Conservation (phyloP, 2,329 filamentous ascomycete genomes). For the Aurifilum marmelostoma region DNA sequence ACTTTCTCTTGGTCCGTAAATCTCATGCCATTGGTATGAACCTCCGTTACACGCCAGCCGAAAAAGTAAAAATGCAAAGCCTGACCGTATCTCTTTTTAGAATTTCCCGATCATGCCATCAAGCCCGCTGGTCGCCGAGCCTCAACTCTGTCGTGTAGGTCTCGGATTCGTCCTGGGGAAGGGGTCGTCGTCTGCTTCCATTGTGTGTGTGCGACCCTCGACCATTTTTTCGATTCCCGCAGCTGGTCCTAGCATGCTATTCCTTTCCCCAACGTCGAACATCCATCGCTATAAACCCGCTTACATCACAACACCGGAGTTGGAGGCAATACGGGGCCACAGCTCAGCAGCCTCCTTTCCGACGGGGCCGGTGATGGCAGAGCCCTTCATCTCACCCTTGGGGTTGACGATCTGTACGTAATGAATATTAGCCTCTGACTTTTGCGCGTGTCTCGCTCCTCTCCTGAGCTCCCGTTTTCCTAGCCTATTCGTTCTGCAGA, state of each 20-base stretch:
- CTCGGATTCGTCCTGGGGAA: constrained; percentile 24
- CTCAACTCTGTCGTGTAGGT: constrained; percentile 31
- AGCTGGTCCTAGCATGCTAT: constrained; percentile 27
- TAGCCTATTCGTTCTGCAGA: too few relatives aligned
- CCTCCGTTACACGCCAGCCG: constrained; percentile 40
- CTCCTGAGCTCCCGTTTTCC: neutral
- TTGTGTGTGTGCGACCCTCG: constrained; percentile 29
- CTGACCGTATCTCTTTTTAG: constrained; percentile 27
- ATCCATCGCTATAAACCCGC: constrained; percentile 38
- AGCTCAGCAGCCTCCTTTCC: constrained; percentile 99
- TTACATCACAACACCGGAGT: constrained; percentile 99
- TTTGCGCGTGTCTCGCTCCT: constrained; percentile 41
- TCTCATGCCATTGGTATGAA: constrained; percentile 42
- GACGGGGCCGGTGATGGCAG: constrained; percentile 95
- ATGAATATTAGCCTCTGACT: too few relatives aligned
- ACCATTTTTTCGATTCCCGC: constrained; percentile 29
- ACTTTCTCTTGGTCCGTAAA: constrained; percentile 27
- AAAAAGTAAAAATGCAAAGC: constrained; percentile 35
- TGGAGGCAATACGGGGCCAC: constrained; percentile 99
- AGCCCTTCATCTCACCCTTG: constrained; percentile 99
- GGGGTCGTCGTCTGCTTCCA: constrained; percentile 15
- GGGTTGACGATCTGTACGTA: constrained; percentile 94
- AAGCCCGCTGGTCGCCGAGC: constrained; percentile 39
- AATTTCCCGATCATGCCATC: constrained; percentile 28
- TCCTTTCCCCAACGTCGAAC: constrained; percentile 20